Conservation (phyloP, 2,329 filamentous ascomycete genomes). For the Epichloe aotearoae region DNA sequence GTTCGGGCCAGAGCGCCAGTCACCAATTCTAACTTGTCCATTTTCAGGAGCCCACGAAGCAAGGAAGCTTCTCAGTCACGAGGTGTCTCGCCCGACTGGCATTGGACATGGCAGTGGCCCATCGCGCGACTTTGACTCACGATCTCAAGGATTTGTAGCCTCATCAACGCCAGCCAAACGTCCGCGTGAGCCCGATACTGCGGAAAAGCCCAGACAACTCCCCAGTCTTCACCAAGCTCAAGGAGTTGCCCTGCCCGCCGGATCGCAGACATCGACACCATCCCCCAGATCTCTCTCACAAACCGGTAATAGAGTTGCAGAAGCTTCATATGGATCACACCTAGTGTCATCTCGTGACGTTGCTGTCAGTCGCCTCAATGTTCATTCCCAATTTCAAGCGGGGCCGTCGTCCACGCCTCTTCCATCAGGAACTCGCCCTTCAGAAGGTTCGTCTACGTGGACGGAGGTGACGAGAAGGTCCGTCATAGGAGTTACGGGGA, state of each 20-base stretch:
- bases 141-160: slow-evolving; percentile 10
- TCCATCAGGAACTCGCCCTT: slow-evolving; percentile 9
- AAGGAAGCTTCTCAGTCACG: slow-evolving; percentile 20
- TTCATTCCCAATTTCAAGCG: slow-evolving; percentile 13
- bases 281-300: slow-evolving; percentile 24
- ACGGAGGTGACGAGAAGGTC: slow-evolving; percentile 20
- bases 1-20: slow-evolving; percentile 20
- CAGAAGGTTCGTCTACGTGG: slow-evolving; percentile 17
- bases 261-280: slow-evolving; percentile 10
- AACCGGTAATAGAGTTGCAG: slow-evolving; percentile 15
- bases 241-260: slow-evolving; percentile 12
- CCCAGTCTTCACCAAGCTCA: slow-evolving; percentile 14
- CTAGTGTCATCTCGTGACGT: slow-evolving; percentile 11
- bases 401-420: slow-evolving; percentile 11
- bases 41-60: slow-evolving; percentile 17
- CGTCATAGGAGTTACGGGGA: slow-evolving; percentile 14
- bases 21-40: slow-evolving; percentile 17
- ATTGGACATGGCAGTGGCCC: slow-evolving; percentile 12
- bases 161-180: slow-evolving; percentile 19
- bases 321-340: slow-evolving; percentile 13
- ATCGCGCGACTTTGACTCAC: slow-evolving; percentile 13
- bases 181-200: slow-evolving; percentile 16
- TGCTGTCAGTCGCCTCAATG: slow-evolving; percentile 7
- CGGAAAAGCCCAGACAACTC: slow-evolving; percentile 16
- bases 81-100: slow-evolving; percentile 16